These are phyloP conservation scores for Chlamydomonas asymmetrica DNA, from an alignment of 139 green algal species.

Conservation along the genomic window DNA sequence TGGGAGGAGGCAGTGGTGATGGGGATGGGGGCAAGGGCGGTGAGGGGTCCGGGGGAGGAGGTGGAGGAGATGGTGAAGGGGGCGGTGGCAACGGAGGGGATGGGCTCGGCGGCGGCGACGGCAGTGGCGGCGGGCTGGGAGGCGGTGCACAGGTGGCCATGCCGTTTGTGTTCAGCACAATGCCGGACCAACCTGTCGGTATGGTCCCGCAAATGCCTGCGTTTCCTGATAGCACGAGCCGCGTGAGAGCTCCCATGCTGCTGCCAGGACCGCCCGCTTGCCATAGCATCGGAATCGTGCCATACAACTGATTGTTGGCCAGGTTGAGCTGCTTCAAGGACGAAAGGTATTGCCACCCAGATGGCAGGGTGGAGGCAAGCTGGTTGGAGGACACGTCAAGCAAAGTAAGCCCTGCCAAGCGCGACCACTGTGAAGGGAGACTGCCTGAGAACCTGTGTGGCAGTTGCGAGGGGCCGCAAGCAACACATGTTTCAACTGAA, in stretches of 20 bases:
- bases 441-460: not conserved
- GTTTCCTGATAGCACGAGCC: not conserved
- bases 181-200: not conserved
- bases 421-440: not conserved
- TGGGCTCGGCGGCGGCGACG: not conserved
- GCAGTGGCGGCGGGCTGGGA: not conserved
- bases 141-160: not conserved
- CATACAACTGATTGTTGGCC: slow-evolving; percentile 24
- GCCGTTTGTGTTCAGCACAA: not conserved
- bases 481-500: too few relatives aligned
- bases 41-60: not conserved
- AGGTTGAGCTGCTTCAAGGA: slow-evolving; percentile 22
- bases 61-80: not conserved
- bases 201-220: not conserved
- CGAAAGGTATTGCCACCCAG: not conserved
- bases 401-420: not conserved
- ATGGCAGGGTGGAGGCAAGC: slow-evolving; percentile 1
- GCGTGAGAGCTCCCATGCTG: not conserved
- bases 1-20: not conserved
- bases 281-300: slow-evolving; percentile 15
- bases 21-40: not conserved
- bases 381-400: slow-evolving; percentile 7
- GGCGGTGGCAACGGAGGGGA: not conserved
- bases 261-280: too few relatives aligned
- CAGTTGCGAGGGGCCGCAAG: too few relatives aligned